Conservation (phyloP, 139 green algal species). For the Diplosphaera chodatii region DNA sequence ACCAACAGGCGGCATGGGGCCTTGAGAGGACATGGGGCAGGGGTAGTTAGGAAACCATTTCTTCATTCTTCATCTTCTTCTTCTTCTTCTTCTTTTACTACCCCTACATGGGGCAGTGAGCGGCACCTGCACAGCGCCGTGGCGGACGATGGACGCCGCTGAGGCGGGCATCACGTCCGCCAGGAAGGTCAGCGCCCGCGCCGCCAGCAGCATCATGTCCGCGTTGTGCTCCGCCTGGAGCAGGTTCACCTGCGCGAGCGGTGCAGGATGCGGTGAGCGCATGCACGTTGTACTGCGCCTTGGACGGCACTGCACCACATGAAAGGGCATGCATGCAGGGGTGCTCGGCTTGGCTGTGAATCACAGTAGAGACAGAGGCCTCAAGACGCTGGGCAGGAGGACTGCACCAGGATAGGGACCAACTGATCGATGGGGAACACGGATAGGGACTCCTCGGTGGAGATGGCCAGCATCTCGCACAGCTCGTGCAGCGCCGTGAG, state of each 20-base stretch:
- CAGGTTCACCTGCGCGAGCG: slow-evolving; percentile 65
- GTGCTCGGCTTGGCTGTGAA: no score
- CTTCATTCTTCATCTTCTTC: no score
- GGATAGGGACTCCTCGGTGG: slow-evolving; percentile 76
- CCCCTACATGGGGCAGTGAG: no score
- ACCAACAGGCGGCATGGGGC: no score
- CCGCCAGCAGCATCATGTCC: slow-evolving; percentile 92
- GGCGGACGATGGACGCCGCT: slow-evolving; percentile 70
- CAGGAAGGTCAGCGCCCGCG: slow-evolving; percentile 85
- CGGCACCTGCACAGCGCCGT: slow-evolving; percentile 60
- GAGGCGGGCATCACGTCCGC: slow-evolving; percentile 79
- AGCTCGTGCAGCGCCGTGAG: slow-evolving; percentile 79
- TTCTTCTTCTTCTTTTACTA: no score
- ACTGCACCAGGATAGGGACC: slow-evolving; percentile 76
- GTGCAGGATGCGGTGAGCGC: no score
- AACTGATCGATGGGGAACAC: slow-evolving; percentile 78
- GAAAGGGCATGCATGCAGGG: not conserved
- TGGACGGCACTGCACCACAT: no score
- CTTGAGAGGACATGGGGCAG: no score
- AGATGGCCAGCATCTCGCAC: slow-evolving; percentile 87
- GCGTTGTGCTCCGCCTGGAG: slow-evolving; percentile 83
- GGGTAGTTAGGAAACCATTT: no score
- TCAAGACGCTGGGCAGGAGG: not conserved
- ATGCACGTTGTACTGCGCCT: no score
- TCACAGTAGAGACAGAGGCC: not conserved